Percentiles rank a stretch among this genome's conserved stretches.
Conservation (phyloP, 1,284 basidiomycete genomes). For the Leccinum griseonigrum region DNA sequence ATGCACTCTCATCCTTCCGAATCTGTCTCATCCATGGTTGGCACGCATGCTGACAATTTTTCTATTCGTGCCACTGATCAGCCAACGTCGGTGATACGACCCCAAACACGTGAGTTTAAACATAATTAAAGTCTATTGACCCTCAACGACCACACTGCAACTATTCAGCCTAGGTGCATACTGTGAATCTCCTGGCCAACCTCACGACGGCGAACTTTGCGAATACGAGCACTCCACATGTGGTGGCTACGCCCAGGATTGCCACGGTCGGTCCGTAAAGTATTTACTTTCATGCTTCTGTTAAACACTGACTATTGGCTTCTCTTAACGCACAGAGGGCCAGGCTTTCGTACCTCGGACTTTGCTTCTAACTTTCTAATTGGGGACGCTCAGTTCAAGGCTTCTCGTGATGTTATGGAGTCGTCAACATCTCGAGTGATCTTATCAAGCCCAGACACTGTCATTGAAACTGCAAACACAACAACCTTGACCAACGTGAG, state of each 20-base stretch:
- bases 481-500: conserved; percentile 40
- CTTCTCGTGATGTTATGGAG: conserved; percentile 61
- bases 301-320: neutral
- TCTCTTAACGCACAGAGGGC: conserved; percentile 45
- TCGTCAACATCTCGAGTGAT: conserved; percentile 12
- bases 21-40: neutral
- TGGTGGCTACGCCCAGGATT: conserved; percentile 63
- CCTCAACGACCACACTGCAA: neutral
- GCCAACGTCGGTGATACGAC: conserved; percentile 78
- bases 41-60: conserved; percentile 1
- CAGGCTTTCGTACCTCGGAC: conserved; percentile 69
- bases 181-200: conserved; percentile 71
- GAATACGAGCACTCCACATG: conserved; percentile 71
- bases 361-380: conserved; percentile 72
- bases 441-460: conserved; percentile 20
- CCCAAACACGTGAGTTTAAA: conserved; percentile 64
- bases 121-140: neutral
- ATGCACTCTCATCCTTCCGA: neutral
- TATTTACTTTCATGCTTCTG: neutral
- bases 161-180: conserved; percentile 60
- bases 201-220: conserved; percentile 64
- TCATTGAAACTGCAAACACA: conserved; percentile 28
- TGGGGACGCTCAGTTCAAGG: conserved; percentile 63
- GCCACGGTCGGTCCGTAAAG: conserved; percentile 61
- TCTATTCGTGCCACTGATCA: conserved; percentile 23